These are phyloP conservation scores for Lasiodiplodia hormozganensis DNA, from an alignment of 2,329 filamentous ascomycete genomes.

Conservation along the genomic window DNA sequence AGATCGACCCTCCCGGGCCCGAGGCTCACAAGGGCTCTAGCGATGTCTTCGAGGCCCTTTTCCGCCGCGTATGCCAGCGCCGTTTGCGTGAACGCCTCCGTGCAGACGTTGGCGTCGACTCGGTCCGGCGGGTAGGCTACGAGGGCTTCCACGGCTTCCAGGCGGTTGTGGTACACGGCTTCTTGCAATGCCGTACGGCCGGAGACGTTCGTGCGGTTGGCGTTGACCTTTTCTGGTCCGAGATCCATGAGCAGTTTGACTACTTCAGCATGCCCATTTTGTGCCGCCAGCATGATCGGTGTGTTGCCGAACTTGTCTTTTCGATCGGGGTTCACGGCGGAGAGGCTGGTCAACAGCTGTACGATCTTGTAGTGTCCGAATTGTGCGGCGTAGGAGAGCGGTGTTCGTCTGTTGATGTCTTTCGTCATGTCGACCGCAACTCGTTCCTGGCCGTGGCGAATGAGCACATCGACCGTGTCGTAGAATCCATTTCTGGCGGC, in stretches of 20 bases:
- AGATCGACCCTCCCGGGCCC: background rate
- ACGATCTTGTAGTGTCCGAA: background rate
- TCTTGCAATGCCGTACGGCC: background rate
- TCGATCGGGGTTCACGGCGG: background rate
- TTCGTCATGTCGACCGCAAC: background rate
- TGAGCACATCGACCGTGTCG: background rate
- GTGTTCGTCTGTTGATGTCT: background rate
- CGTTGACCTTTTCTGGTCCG: background rate
- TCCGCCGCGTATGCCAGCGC: background rate
- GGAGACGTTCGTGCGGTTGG: background rate
- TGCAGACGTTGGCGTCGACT: background rate
- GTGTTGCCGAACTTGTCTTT: background rate
- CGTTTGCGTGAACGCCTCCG: background rate
- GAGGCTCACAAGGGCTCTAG: background rate
- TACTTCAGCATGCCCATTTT: background rate
- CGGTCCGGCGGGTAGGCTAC: background rate
- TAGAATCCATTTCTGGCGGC: background rate
- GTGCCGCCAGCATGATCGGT: background rate
- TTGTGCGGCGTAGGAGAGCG: background rate
- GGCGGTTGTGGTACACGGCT: background rate
- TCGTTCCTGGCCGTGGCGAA: background rate
- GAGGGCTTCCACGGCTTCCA: background rate
- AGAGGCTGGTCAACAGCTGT: background rate
- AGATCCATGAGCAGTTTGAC: background rate
- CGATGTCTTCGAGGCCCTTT: background rate